Percentiles rank a stretch among this genome's conserved stretches.
Conservation (phyloP, 371 early-diverging fungal species). For the Mycotypha africana region DNA sequence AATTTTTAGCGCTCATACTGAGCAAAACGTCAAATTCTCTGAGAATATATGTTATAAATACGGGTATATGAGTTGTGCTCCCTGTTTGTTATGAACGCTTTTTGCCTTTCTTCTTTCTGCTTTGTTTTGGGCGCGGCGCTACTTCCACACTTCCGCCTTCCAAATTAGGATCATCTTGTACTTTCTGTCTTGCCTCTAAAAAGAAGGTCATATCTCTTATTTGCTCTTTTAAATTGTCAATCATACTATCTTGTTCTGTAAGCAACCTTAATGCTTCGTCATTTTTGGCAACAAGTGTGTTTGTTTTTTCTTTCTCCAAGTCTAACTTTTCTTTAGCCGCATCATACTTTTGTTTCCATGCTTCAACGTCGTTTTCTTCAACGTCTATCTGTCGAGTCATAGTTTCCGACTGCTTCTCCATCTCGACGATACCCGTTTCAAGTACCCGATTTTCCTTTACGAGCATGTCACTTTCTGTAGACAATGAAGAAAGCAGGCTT, state of each 20-base stretch:
- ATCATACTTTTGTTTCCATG: slow-evolving; percentile 19
- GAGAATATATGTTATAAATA: too few species aligned
- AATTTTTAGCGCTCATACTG: too few species aligned
- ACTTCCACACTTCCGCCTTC: slow-evolving; percentile 23
- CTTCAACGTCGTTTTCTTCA: slow-evolving; percentile 15
- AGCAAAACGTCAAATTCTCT: too few species aligned
- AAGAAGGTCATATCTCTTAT: slow-evolving; percentile 32
- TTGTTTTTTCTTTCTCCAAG: too few species aligned
- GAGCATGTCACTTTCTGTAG: slow-evolving; percentile 7
- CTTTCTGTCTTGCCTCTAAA: slow-evolving; percentile 25
- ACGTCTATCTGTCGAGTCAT: slow-evolving; percentile 13
- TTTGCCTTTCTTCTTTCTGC: too few species aligned
- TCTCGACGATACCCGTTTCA: slow-evolving; percentile 1
- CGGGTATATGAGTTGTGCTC: too few species aligned
- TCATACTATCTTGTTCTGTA: slow-evolving; percentile 14
- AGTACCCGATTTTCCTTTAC: slow-evolving; percentile 6
- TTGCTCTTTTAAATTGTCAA: slow-evolving; percentile 29
- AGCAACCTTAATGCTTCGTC: slow-evolving; percentile 10
- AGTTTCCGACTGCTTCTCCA: not conserved
- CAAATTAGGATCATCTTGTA: slow-evolving; percentile 22
- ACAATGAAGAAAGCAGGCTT: slow-evolving; percentile 3
- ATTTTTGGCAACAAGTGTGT: slow-evolving; percentile 16
- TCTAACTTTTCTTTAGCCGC: slow-evolving; percentile 5
- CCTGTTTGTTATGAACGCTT: too few species aligned
- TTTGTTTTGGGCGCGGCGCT: too few species aligned